Conservation (phyloP, 2,329 filamentous ascomycete genomes). For the Aspergillus quadrilineatus region DNA sequence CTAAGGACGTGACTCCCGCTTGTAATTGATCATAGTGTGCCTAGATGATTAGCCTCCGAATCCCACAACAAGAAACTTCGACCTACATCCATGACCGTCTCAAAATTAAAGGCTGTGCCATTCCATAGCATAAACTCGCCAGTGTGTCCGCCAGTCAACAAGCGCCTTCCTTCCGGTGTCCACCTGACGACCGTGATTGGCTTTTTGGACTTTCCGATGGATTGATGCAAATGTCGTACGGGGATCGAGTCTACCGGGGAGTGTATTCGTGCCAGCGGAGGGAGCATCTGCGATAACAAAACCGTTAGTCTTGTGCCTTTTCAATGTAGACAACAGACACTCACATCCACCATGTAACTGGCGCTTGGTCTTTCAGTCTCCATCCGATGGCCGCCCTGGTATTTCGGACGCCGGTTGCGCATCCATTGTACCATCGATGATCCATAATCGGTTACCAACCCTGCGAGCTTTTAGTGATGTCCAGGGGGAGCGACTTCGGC, state of each 20-base stretch:
- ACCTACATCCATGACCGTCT: conserved; percentile 87
- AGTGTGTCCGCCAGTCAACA: conserved; percentile 91
- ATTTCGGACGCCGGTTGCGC: conserved; percentile 74
- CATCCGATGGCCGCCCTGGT: conserved; percentile 67
- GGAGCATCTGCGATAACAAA: conserved; percentile 66
- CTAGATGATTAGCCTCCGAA: conserved; percentile 31
- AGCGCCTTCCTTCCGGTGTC: conserved; percentile 90
- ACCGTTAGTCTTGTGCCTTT: conserved; percentile 3
- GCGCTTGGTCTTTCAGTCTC: conserved; percentile 81
- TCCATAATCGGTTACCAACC: conserved; percentile 89
- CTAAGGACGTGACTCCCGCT: conserved; percentile 45
- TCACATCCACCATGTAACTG: conserved; percentile 86
- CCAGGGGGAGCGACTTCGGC: neutral
- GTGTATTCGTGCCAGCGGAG: conserved; percentile 72
- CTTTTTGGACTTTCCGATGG: conserved; percentile 96
- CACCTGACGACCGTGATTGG: conserved; percentile 95
- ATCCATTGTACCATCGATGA: conserved; percentile 90
- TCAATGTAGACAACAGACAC: conserved; percentile 32
- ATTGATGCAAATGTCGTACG: conserved; percentile 95
- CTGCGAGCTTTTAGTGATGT: conserved; percentile 47
- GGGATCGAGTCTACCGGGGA: conserved; percentile 84
- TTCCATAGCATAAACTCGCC: conserved; percentile 99
- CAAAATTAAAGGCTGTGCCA: conserved; percentile 97
- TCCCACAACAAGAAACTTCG: neutral
- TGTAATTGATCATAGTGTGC: conserved; percentile 69